Percentiles rank a stretch among this genome's conserved stretches.
These are phyloP conservation scores for Chaetomium sp. DNA, from an alignment of 2,329 filamentous ascomycete genomes.

Conservation along the genomic window DNA sequence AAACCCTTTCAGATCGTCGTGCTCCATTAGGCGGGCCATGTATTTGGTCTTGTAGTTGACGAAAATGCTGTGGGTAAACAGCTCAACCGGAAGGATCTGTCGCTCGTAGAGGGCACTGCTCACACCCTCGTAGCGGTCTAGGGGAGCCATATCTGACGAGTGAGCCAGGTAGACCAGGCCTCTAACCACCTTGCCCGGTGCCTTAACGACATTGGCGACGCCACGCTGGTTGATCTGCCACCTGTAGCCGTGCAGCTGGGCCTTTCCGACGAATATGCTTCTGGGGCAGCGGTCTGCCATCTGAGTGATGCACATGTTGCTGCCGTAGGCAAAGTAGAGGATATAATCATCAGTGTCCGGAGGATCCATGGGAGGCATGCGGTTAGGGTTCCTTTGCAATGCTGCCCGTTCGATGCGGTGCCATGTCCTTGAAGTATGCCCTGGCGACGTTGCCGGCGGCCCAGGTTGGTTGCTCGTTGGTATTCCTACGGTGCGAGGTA, in stretches of 20 bases:
- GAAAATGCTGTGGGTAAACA: too few species aligned
- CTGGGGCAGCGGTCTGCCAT: neutral
- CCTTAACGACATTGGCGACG: neutral
- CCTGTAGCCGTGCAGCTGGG: neutral
- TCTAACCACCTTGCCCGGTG: neutral
- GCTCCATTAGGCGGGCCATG: too few species aligned
- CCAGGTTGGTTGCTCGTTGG: too few species aligned
- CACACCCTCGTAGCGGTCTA: neutral
- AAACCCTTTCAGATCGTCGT: neutral
- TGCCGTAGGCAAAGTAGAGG: neutral
- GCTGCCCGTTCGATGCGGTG: too few species aligned
- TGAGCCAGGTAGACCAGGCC: neutral
- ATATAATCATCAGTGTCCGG: neutral
- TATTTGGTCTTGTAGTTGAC: too few species aligned
- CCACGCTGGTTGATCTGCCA: constrained; percentile 1
- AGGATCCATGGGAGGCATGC: too few species aligned
- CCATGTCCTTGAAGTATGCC: too few species aligned
- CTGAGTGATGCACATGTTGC: neutral
- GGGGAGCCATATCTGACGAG: neutral
- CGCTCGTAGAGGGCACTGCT: neutral
- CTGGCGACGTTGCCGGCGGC: too few species aligned
- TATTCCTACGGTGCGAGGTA: too few species aligned
- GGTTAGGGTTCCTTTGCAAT: too few species aligned
- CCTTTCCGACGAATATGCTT: neutral
- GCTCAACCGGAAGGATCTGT: neutral